Evolutionary conservation across 441 rosid genomes (phyloP).

Genomic region (Omphalea diandra): DNA sequence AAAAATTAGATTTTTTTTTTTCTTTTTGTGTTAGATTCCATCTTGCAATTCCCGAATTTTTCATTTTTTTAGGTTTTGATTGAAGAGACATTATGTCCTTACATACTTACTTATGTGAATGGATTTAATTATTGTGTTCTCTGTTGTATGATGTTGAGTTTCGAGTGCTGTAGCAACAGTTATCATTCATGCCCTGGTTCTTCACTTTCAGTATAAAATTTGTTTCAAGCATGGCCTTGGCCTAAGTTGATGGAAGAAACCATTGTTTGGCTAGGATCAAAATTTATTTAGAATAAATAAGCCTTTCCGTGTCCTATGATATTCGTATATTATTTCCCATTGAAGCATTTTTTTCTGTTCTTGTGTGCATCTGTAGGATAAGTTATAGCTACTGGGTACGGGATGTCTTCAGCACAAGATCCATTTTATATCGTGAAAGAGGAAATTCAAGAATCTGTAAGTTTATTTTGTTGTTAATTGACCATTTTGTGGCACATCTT

Average conservation of each 20-base stretch:
- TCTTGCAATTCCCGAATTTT: too few relatives aligned
- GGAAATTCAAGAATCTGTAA: slow-evolving; percentile 95
- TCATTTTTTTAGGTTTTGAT: too few relatives aligned
- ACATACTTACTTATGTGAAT: too few relatives aligned
- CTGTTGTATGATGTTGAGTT: neutral
- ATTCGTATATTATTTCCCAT: neutral
- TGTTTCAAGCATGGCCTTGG: neutral
- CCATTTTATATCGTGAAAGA: slow-evolving; percentile 95
- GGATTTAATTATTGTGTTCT: neutral
- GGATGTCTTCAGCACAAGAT: slow-evolving; percentile 96
- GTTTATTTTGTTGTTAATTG: slow-evolving; percentile 15
- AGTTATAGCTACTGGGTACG: slow-evolving; percentile 1
- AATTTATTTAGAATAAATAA: neutral
- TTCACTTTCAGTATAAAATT: neutral
- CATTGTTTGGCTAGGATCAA: too few relatives aligned
- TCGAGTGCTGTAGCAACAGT: neutral
- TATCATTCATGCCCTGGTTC: neutral
- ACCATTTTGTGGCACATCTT: neutral
- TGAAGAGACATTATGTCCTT: neutral
- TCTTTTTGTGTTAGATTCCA: too few relatives aligned
- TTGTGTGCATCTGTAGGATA: neutral
- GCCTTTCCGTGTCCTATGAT: neutral
- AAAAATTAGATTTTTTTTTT: too few relatives aligned
- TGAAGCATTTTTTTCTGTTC: neutral
- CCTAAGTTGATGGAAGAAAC: too few relatives aligned